A percentile compares a stretch with the other conserved stretches of the same genome.
Evolutionary conservation across 192 early-diverging fungal species (phyloP).

Genomic region (Podila verticillata): DNA sequence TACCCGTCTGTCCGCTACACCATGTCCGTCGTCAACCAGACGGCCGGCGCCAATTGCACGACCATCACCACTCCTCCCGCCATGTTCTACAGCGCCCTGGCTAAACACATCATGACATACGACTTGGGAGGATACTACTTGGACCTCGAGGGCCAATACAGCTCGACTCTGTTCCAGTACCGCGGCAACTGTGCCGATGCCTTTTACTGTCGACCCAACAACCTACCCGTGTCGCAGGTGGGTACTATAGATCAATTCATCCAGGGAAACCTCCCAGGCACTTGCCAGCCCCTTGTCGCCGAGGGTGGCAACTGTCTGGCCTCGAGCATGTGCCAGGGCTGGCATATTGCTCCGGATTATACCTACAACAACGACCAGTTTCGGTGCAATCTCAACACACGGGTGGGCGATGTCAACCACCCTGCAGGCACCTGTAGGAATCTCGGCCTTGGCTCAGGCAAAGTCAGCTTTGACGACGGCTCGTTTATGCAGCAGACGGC

Average conservation of each 20-base stretch:
- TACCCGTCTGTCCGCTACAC: conserved; percentile 39
- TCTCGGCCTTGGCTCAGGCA: neutral
- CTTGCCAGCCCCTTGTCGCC: conserved; percentile 16
- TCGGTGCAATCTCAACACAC: neutral
- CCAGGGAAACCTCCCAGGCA: conserved; percentile 15
- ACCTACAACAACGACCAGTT: conserved; percentile 32
- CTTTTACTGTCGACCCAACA: conserved; percentile 27
- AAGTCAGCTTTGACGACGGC: neutral
- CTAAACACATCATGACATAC: neutral
- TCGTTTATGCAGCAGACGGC: conserved; percentile 3
- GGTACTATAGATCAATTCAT: neutral
- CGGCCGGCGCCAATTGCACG: conserved; percentile 23
- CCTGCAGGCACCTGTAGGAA: conserved; percentile 13
- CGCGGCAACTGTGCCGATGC: conserved; percentile 36
- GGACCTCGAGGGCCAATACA: neutral
- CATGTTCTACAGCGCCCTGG: neutral
- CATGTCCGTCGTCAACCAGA: conserved; percentile 17
- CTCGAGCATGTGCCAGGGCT: conserved; percentile 11
- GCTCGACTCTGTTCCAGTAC: conserved; percentile 20
- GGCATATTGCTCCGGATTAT: conserved; percentile 21
- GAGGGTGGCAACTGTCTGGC: conserved; percentile 8
- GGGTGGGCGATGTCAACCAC: neutral
- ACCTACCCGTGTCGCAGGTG: neutral
- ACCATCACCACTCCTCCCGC: conserved; percentile 20
- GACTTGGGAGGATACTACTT: neutral